Evolutionary conservation across 495 filamentous ascomycete species (phyloP).

Genomic region (Pseudevernia furfuracea): DNA sequence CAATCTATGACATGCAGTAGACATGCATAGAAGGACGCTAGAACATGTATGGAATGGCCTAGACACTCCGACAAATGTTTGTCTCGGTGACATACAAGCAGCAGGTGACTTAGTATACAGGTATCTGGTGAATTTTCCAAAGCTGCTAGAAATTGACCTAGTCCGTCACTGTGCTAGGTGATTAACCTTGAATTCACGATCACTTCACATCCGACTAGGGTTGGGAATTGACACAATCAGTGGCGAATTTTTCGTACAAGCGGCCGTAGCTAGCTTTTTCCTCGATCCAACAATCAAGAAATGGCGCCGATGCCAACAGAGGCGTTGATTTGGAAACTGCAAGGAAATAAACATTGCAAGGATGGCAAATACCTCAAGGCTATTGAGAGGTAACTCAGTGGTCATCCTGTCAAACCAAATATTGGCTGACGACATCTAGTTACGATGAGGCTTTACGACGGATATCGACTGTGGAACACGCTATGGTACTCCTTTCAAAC

Average conservation of each 20-base stretch:
- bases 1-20: too few relatives aligned
- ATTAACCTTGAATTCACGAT: background rate
- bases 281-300: background rate
- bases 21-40: too few relatives aligned
- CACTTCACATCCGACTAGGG: background rate
- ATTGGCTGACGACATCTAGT: background rate
- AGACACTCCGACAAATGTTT: too few relatives aligned
- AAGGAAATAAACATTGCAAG: constrained; percentile 9
- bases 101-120: background rate
- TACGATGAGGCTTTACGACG: constrained; percentile 11
- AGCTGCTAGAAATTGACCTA: background rate
- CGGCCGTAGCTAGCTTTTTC: background rate
- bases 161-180: background rate
- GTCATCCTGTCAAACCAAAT: background rate
- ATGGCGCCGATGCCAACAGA: background rate
- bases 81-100: background rate
- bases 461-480: background rate
- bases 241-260: background rate
- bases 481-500: constrained; percentile 31
- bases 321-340: background rate
- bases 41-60: too few relatives aligned
- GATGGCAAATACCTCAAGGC: background rate
- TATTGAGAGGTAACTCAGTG: constrained; percentile 11
- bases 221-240: background rate
- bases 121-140: background rate